Evolutionary conservation across 179 eudicot species (phyloP), one percentile per base, ranked within the genome.

Genomic region (Patellifolia procumbens): DNA sequence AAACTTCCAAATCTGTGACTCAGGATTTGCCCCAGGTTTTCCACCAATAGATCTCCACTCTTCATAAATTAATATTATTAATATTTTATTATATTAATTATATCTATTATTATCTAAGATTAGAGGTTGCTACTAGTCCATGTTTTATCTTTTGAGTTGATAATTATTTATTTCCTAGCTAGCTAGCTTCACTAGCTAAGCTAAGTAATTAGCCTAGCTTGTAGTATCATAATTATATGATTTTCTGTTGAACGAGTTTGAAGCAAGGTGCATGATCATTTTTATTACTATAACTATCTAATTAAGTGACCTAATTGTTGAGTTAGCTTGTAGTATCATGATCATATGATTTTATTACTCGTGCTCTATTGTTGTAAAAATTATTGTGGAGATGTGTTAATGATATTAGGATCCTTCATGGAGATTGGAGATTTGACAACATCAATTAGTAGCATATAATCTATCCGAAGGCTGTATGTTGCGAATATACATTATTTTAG

Each of bases 31-130:
- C 63, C 37, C 79, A 71, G 72, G 56, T 72, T 76, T 75, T 48
- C 70, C 74, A 64, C 80, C 79, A 81, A 81, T 81, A 76, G 80
- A 81, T 72, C 75, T n/a, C 72, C 68, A 63, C 34, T 60, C 45
- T 39, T 62, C 15, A 35, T 61, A 62, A 24, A 53, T 49, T 52
- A 22, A 39, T 39, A 39, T 39, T 39, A 39, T 39, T 3, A 39
- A 11, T 39, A 39, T 39, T 39, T 5, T 39, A 39, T 39, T 13
- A n/a, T n/a, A 48, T 6, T 12, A 0, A 31, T 45, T n/a, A 15
- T 24, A 16, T 15, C 52, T 51, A 75, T 64, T n/a, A 74, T 74
- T 61, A 59, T 71, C 74, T 62, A n/a, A 45, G 13, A 19, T 67
- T 63, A 63, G 3, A 63, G 3, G 22, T n/a, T n/a, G n/a, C n/a